Evolutionary conservation across 768 basidiomycete species (phyloP).

Genomic region (Macrolepiota fuliginosa): DNA sequence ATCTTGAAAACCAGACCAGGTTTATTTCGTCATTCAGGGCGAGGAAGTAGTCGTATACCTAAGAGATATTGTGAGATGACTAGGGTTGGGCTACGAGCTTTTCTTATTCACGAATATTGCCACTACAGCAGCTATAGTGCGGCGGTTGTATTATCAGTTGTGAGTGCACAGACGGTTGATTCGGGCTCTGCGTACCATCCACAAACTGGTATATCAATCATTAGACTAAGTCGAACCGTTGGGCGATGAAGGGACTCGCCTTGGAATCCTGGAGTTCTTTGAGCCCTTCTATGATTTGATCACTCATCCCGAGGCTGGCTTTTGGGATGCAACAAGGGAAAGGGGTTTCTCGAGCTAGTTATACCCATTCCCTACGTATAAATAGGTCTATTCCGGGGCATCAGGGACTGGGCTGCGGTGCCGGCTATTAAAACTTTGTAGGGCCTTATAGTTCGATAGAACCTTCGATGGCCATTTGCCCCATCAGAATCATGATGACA

Average conservation of each 20-base stretch:
- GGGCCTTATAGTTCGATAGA: no score
- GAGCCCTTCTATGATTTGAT: not conserved
- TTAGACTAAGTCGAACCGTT: not conserved
- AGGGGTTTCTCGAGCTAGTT: not conserved
- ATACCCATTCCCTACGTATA: not conserved
- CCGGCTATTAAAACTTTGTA: no score
- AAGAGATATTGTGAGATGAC: not conserved
- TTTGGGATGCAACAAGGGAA: not conserved
- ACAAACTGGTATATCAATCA: not conserved
- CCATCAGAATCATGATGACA: no score
- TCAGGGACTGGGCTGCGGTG: no score
- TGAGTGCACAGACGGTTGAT: not conserved
- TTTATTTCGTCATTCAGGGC: not conserved
- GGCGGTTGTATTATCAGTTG: not conserved
- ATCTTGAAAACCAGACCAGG: not conserved
- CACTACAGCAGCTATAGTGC: not conserved
- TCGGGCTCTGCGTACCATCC: not conserved
- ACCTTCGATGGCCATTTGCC: no score
- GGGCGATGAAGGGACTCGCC: not conserved
- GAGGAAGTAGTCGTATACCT: constrained; percentile 1
- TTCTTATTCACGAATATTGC: not conserved
- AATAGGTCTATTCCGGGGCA: no score
- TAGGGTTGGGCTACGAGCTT: no score
- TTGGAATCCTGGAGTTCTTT: not conserved
- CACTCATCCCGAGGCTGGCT: not conserved